Conservation (phyloP, 208 protist species). For the Crithidia sp. region DNA sequence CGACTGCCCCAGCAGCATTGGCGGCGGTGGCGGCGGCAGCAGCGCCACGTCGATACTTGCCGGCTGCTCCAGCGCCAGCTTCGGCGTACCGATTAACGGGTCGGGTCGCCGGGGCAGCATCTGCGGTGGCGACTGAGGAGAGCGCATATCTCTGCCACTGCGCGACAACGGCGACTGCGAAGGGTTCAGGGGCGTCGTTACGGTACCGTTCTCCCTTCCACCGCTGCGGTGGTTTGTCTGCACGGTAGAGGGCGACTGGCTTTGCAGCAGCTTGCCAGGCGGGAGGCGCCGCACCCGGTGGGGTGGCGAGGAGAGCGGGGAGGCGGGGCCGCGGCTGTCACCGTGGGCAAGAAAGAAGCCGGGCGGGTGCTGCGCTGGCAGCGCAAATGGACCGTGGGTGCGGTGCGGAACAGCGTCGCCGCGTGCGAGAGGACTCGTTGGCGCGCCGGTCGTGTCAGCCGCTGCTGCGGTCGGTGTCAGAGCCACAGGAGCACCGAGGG, state of each 20-base stretch:
- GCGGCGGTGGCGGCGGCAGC: background rate
- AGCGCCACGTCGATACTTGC: background rate
- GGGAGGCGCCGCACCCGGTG: constrained; percentile 1
- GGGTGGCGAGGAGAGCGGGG: background rate
- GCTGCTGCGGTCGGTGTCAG: background rate
- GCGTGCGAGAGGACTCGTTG: background rate
- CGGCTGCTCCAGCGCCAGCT: constrained; percentile 11
- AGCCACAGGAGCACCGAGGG: background rate
- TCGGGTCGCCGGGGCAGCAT: constrained; percentile 22
- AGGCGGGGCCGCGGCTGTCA: background rate
- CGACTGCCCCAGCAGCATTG: background rate
- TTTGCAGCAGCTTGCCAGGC: background rate
- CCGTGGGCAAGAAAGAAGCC: constrained; percentile 12
- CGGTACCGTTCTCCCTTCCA: background rate
- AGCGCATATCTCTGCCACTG: background rate
- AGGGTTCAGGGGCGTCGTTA: background rate
- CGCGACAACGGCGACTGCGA: background rate
- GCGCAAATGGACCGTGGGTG: constrained; percentile 18
- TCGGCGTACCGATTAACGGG: constrained; percentile 13
- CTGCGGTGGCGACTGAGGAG: constrained; percentile 11
- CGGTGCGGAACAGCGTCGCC: constrained; percentile 10
- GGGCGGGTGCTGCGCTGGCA: constrained; percentile 12
- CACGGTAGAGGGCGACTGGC: background rate
- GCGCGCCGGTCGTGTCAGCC: background rate
- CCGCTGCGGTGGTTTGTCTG: constrained; percentile 1